Base-by-base conservation (phyloP, 495 filamentous ascomycete genomes). In the Podospora fimiseda region DNA sequence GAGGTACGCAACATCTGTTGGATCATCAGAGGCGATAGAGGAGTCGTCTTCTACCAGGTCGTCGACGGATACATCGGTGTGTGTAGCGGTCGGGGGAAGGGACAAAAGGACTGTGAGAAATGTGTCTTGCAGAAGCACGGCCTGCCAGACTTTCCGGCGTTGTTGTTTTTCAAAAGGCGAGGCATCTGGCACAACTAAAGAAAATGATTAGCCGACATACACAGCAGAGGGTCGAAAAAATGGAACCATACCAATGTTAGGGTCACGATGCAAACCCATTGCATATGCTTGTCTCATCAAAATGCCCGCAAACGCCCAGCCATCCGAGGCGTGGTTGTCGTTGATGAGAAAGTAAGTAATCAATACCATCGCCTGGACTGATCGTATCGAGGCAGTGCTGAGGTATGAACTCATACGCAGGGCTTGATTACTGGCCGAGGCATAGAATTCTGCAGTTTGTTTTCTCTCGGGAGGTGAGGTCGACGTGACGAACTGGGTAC, bases 271-370 rank as follows among this genome's bases (percentile, higher is more conserved):
- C 20, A 89, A 61, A n/a, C 85, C 84, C 78, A 87, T 81, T 16
- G 85, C 85, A 56, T 87, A 88, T 3, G 84, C 80, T 70, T 89
- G 85, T 43, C 85, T 75, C 43, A 84, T 80, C 38, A 85, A 60
- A 21, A 86, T 82, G 9, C 85, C 85, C 2, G 80, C 83, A 71
- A 87, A 89, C 0, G 83, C 82, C 81, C 84, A 89, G 1, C 84
- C 84, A 57, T 88, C 85, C 1, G 82, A 83, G 6, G 83, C 82
- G 52, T 88, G 85, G 54, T 87, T 86, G 61, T 88, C 85, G 63
- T 89, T 89, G 65, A 89, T 86, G 20, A 89, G 72, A 59, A 88
- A 89, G 60, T 88, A 88, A 14, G 80, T 82, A 43, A 88, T 80
- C 5, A 88, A 62, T 0, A 88, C 80, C 85, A 89, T 88, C 13